These are phyloP conservation scores for Polygonum maritimum DNA, from an alignment of 148 eudicot genomes.

Conservation along the genomic window DNA sequence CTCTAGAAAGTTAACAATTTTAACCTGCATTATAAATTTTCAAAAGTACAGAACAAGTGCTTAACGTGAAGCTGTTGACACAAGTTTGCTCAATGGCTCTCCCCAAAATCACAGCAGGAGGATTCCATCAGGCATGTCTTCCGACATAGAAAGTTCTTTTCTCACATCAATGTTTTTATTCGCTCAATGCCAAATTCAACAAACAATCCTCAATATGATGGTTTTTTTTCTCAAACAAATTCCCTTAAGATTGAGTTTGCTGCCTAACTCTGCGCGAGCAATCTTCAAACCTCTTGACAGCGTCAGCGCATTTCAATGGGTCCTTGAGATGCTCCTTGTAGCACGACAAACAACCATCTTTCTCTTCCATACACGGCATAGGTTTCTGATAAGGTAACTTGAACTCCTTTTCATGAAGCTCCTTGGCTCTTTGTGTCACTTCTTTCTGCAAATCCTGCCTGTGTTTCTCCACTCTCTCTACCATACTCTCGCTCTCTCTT, in stretches of 20 bases:
- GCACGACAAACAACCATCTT: slow-evolving; percentile 58
- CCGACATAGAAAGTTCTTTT: no score
- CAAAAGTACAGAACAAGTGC: no score
- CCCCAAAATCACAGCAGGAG: no score
- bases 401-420: slow-evolving; percentile 88
- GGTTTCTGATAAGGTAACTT: slow-evolving; percentile 61
- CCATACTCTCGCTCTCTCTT: slow-evolving; percentile 61
- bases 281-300: slow-evolving; percentile 46
- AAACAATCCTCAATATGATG: no score
- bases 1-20: no score
- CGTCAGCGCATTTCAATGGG: slow-evolving; percentile 56
- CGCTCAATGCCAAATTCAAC: no score
- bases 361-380: slow-evolving; percentile 47
- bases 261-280: slow-evolving; percentile 65
- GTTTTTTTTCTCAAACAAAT: background rate
- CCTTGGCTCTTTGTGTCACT: slow-evolving; percentile 72
- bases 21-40: no score
- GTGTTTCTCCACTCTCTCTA: slow-evolving; percentile 57
- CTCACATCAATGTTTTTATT: no score
- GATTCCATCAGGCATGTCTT: no score
- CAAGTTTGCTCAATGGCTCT: no score
- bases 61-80: no score
- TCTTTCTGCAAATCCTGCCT: slow-evolving; percentile 57
- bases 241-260: slow-evolving; percentile 12
- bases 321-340: slow-evolving; percentile 55